phyloP scores from a whole-genome alignment of 2,329 filamentous ascomycete species.

The Xylaria sp. region DNA sequence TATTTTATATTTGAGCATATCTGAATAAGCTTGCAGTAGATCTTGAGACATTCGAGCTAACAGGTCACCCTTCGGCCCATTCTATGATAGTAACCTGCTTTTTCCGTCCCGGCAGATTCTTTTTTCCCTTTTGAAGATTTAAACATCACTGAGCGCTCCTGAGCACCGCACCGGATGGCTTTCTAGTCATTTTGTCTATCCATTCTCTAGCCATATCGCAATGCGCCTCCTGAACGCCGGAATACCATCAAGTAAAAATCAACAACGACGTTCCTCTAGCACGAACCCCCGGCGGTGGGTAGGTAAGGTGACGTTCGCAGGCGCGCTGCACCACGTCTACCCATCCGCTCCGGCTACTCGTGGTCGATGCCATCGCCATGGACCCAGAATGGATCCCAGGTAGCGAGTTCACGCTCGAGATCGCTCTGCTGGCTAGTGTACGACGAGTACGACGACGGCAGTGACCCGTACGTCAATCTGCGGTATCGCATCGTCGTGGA shows the following conservation, averaged over 20 bases:
- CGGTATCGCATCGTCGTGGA: not conserved
- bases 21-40: not conserved
- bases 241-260: not conserved
- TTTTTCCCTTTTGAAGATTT: not conserved
- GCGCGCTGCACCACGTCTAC: not conserved
- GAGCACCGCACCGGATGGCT: not conserved
- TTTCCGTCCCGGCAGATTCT: not conserved
- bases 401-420: not conserved
- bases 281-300: not conserved
- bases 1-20: not conserved
- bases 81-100: not conserved
- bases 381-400: not conserved
- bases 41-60: not conserved
- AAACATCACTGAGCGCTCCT: not conserved
- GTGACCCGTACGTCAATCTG: not conserved
- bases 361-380: not conserved
- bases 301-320: not conserved
- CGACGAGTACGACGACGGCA: not conserved
- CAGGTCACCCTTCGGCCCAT: not conserved
- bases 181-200: not conserved
- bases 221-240: not conserved
- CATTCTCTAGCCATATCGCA: not conserved
- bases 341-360: not conserved
- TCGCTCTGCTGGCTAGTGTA: not conserved
- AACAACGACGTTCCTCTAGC: not conserved